Evolutionary conservation across 2,329 filamentous ascomycete species (phyloP).

Genomic region (Botrytis squamosa): DNA sequence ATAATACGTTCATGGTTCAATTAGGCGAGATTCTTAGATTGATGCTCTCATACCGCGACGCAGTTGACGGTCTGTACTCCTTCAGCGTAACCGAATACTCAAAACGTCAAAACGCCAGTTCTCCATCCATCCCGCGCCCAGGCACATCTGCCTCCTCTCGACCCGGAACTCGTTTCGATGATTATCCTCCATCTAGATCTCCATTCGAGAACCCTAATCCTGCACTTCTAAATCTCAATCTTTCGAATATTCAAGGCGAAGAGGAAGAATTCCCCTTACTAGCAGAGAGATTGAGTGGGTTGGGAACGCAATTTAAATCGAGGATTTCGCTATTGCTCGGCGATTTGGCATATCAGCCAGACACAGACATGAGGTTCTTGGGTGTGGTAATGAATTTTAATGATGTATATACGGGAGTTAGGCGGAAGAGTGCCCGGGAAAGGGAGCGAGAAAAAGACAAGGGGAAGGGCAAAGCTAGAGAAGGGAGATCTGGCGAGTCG

Average conservation of each 20-base stretch:
- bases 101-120: constrained; percentile 65
- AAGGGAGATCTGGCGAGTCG: constrained; percentile 4
- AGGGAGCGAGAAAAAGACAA: constrained; percentile 5
- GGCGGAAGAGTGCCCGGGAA: neutral
- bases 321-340: constrained; percentile 80
- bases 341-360: constrained; percentile 88
- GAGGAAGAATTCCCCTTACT: constrained; percentile 68
- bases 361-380: constrained; percentile 92
- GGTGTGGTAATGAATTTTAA: constrained; percentile 99
- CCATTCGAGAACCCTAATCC: constrained; percentile 28
- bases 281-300: constrained; percentile 67
- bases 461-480: constrained; percentile 1
- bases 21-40: constrained; percentile 88
- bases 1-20: constrained; percentile 82
- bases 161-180: constrained; percentile 34
- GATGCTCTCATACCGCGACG: constrained; percentile 92
- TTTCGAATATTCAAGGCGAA: constrained; percentile 37
- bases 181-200: constrained; percentile 25
- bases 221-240: constrained; percentile 38
- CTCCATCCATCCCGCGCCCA: constrained; percentile 25
- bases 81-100: constrained; percentile 96
- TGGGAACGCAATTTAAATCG: constrained; percentile 74
- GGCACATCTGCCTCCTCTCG: constrained; percentile 36
- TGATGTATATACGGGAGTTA: constrained; percentile 82
- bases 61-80: constrained; percentile 89